Percentiles rank a stretch among this genome's conserved stretches.
These are phyloP conservation scores for Phanerochaete carnosa DNA, from an alignment of 768 basidiomycete species.

Conservation along the genomic window DNA sequence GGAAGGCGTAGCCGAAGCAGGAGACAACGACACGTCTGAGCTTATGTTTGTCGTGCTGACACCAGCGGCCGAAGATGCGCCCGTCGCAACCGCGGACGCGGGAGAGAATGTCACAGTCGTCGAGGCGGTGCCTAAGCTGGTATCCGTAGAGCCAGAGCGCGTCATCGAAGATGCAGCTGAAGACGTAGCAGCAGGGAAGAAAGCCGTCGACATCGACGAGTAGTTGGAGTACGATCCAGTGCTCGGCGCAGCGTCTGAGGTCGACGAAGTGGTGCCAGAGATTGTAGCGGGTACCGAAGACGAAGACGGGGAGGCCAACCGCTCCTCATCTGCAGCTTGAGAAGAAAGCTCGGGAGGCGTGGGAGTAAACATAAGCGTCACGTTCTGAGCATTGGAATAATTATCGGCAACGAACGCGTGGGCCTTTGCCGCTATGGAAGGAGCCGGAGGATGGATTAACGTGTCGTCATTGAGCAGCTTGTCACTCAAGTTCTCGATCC, in stretches of 20 bases:
- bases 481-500: constrained; percentile 18
- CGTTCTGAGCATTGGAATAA: constrained; percentile 34
- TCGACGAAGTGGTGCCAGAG: neutral
- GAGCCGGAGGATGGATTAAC: constrained; percentile 12
- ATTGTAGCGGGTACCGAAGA: neutral
- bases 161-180: neutral
- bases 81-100: neutral
- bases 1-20: neutral
- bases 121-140: neutral
- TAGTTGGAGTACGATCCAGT: neutral
- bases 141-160: neutral
- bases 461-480: constrained; percentile 15
- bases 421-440: constrained; percentile 8
- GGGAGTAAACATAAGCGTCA: constrained; percentile 53
- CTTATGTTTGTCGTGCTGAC: neutral
- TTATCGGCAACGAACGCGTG: constrained; percentile 17
- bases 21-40: neutral
- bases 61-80: neutral
- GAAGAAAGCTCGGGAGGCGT: constrained; percentile 26
- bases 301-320: neutral
- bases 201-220: neutral
- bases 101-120: constrained; percentile 3
- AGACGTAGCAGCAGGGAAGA: constrained; percentile 1
- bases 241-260: neutral
- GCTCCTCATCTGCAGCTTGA: neutral